A percentile compares a stretch with the other conserved stretches of the same genome.
Conservation (phyloP, 1,284 basidiomycete genomes). For the Caloboletus firmus region DNA sequence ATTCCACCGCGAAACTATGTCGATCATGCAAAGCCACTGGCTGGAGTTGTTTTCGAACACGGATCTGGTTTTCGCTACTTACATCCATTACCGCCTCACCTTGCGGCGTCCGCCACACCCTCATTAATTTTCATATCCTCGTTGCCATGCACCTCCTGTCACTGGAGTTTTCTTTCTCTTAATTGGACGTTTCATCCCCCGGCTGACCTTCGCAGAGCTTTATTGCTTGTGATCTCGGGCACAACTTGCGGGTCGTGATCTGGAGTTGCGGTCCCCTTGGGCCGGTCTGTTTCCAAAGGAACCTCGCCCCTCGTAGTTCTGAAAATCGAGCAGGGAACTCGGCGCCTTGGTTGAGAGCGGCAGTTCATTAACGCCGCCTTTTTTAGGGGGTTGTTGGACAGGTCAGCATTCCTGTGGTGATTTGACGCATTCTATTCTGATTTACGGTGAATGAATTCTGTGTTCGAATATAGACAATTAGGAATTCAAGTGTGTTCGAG, state of each 20-base stretch:
- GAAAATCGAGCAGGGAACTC: slow-evolving; percentile 33
- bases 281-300: slow-evolving; percentile 29
- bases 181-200: slow-evolving; percentile 19
- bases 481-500: slow-evolving; percentile 10
- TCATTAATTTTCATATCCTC: slow-evolving; percentile 8
- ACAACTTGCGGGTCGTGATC: slow-evolving; percentile 25
- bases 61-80: slow-evolving; percentile 15
- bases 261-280: slow-evolving; percentile 24
- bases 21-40: slow-evolving; percentile 6
- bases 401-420: slow-evolving; percentile 30
- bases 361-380: slow-evolving; percentile 13
- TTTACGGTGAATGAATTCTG: too few relatives aligned
- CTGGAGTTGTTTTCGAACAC: slow-evolving; percentile 1
- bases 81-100: slow-evolving; percentile 7
- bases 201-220: slow-evolving; percentile 15
- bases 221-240: slow-evolving; percentile 25
- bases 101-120: slow-evolving; percentile 31
- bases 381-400: slow-evolving; percentile 7
- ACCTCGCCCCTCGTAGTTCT: slow-evolving; percentile 14
- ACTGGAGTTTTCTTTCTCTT: slow-evolving; percentile 28
- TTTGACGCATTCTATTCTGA: slow-evolving; percentile 33
- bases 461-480: slow-evolving; percentile 22
- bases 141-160: slow-evolving; percentile 27
- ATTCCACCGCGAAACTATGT: slow-evolving; percentile 12
- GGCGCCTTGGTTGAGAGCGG: slow-evolving; percentile 27